Conservation (phyloP, 805 yeast genomes). For the Nakazawaea ambrosiae region DNA sequence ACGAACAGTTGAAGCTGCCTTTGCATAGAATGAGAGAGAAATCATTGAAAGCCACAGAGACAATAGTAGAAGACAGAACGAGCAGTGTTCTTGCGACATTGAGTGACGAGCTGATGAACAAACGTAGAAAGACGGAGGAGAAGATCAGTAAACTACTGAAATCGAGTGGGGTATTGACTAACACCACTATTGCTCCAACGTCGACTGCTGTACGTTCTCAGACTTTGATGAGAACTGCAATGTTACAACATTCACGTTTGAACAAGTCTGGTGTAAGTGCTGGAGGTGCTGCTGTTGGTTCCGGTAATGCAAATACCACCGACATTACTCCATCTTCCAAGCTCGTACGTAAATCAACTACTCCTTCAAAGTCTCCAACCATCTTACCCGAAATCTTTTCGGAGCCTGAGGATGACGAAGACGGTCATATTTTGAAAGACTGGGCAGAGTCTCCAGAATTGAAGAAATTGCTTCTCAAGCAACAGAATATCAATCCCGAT, state of each 20-base stretch:
- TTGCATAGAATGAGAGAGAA: slow-evolving; percentile 9
- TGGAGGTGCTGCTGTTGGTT: no score
- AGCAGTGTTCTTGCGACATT: slow-evolving; percentile 1
- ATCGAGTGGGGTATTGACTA: slow-evolving; percentile 22
- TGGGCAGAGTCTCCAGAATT: slow-evolving; percentile 63
- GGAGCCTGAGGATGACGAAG: slow-evolving; percentile 49
- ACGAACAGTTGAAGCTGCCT: slow-evolving; percentile 7
- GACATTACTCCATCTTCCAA: not conserved
- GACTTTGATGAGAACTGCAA: slow-evolving; percentile 26
- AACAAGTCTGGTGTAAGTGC: no score
- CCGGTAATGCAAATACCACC: not conserved
- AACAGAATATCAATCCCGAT: slow-evolving; percentile 56
- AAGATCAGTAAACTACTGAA: no score
- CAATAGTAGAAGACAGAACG: not conserved
- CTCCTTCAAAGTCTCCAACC: slow-evolving; percentile 3
- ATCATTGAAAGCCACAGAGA: slow-evolving; percentile 4
- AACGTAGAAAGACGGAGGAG: slow-evolving; percentile 17
- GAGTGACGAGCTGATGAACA: slow-evolving; percentile 14
- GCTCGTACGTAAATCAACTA: no score
- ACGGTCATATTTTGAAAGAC: slow-evolving; percentile 38
- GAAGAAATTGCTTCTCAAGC: slow-evolving; percentile 33
- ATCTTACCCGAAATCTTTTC: slow-evolving; percentile 39
- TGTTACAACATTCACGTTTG: slow-evolving; percentile 24
- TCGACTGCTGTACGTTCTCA: slow-evolving; percentile 14
- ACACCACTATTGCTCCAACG: slow-evolving; percentile 12